Conservation (phyloP, 345 rosid species). For the Isatis tinctoria region DNA sequence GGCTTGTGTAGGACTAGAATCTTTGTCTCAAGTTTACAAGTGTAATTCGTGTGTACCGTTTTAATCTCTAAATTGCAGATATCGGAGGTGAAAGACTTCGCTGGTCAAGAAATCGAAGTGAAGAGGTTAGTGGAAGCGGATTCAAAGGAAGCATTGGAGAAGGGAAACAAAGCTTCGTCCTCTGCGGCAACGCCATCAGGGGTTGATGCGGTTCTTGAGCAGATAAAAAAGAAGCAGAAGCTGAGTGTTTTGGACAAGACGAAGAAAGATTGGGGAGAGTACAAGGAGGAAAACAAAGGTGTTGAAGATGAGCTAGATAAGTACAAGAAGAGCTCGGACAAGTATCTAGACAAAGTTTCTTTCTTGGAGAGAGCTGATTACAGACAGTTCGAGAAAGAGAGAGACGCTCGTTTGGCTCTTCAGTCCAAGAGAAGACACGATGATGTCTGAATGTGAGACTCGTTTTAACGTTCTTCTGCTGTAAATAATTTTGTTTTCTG, state of each 20-base stretch:
- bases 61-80: not conserved
- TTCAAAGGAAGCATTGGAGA: not conserved
- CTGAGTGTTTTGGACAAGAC: constrained; percentile 63
- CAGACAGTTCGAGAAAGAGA: constrained; percentile 91
- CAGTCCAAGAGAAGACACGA: constrained; percentile 43
- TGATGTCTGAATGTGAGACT: constrained; percentile 5
- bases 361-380: not conserved
- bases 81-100: not conserved
- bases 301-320: constrained; percentile 77
- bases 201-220: constrained; percentile 61
- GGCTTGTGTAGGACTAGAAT: no score
- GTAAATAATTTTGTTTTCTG: not conserved
- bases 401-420: constrained; percentile 79
- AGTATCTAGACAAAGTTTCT: constrained; percentile 59
- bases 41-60: not conserved
- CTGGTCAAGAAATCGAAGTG: not conserved
- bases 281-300: constrained; percentile 58
- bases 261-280: constrained; percentile 96
- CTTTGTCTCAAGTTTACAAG: not conserved
- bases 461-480: not conserved
- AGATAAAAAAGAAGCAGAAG: constrained; percentile 76
- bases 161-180: not conserved
- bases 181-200: not conserved
- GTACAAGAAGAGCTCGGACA: constrained; percentile 92
- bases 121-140: not conserved